Conservation (phyloP, 176 grass and related monocot species). For the Phragmites australis region DNA sequence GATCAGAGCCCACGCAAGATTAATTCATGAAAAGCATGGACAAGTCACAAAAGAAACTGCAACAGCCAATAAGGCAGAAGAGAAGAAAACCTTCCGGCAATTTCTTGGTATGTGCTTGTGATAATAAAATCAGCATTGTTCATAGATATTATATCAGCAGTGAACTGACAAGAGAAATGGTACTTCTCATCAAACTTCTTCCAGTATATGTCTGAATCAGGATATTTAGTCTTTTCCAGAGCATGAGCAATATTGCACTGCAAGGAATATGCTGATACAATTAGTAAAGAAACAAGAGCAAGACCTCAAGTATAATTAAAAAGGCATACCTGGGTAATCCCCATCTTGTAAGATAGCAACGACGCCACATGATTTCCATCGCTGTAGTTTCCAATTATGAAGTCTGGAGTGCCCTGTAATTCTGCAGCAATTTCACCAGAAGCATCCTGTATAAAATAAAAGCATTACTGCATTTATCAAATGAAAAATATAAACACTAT, state of each 20-base stretch:
- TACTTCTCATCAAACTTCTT: slow-evolving; percentile 87
- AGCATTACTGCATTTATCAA: not conserved
- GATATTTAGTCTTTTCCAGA: slow-evolving; percentile 97
- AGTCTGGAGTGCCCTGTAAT: slow-evolving; percentile 82
- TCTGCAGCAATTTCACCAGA: slow-evolving; percentile 84
- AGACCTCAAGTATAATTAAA: slow-evolving; percentile 8
- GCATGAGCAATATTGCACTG: slow-evolving; percentile 99
- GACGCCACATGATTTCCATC: slow-evolving; percentile 98
- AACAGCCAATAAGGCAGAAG: slow-evolving; percentile 1
- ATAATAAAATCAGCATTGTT: slow-evolving; percentile 99
- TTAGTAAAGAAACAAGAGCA: slow-evolving; percentile 20
- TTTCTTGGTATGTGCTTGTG: slow-evolving; percentile 98
- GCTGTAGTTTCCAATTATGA: slow-evolving; percentile 98
- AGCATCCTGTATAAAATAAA: slow-evolving; percentile 64
- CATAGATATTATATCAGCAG: slow-evolving; percentile 95
- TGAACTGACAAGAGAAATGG: slow-evolving; percentile 98
- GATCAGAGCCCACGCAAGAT: slow-evolving; percentile 9
- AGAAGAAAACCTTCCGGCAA: slow-evolving; percentile 87
- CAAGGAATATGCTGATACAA: slow-evolving; percentile 26
- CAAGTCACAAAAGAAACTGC: not conserved
- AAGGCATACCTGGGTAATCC: slow-evolving; percentile 74
- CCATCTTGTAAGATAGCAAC: slow-evolving; percentile 82
- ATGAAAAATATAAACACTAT: not conserved
- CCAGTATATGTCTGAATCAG: slow-evolving; percentile 94
- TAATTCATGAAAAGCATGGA: slow-evolving; percentile 20